Evolutionary conservation across 148 eudicot species (phyloP).

Genomic region (Camellia japonica): DNA sequence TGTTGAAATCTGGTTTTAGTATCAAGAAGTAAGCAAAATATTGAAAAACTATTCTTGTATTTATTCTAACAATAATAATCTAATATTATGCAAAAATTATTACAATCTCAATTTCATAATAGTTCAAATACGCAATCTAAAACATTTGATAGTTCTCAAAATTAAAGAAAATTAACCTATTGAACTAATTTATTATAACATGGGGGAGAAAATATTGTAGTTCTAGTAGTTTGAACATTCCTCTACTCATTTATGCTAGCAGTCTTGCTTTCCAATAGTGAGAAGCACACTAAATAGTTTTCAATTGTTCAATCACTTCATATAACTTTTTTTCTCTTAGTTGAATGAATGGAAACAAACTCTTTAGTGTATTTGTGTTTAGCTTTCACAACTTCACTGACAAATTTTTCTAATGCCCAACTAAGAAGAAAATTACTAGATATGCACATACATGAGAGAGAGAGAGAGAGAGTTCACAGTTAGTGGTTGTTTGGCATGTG

Average conservation of each 20-base stretch:
- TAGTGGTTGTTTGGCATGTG: no score
- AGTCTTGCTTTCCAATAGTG: neutral
- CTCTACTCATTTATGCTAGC: neutral
- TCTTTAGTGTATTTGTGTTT: neutral
- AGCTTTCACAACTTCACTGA: neutral
- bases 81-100: no score
- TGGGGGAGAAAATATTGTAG: neutral
- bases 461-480: conserved; percentile 6
- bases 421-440: neutral
- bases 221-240: neutral
- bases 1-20: no score
- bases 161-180: no score
- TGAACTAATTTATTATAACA: neutral
- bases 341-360: neutral
- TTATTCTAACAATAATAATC: no score
- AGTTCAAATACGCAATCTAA: no score
- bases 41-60: no score
- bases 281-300: neutral
- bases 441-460: neutral
- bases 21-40: no score
- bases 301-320: no score
- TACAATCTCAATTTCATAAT: no score
- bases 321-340: no score
- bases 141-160: no score
- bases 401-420: neutral